A percentile compares a stretch with the other conserved stretches of the same genome.
Conservation (phyloP, 163 green algal species). For the Scenedesmus sp. region DNA sequence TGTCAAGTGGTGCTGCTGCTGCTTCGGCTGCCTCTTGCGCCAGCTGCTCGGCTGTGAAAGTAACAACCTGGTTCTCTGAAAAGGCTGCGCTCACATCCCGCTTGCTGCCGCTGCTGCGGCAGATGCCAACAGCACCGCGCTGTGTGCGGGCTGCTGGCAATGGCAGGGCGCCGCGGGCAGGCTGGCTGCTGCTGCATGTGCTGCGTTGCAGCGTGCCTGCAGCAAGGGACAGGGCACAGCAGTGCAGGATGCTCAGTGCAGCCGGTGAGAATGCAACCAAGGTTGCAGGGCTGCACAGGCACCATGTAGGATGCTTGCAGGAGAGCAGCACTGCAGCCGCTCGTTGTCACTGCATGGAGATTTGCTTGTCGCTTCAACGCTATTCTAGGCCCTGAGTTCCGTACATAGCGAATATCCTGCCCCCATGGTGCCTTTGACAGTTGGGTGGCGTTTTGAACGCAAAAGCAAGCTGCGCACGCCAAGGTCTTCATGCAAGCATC, state of each 20-base stretch:
- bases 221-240: neutral
- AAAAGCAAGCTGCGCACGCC: neutral
- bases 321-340: neutral
- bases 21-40: neutral
- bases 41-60: slow-evolving; percentile 19
- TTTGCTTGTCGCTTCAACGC: neutral
- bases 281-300: neutral
- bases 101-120: neutral
- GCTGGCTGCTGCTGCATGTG: neutral
- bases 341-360: neutral
- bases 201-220: neutral
- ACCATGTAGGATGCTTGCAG: neutral
- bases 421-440: neutral
- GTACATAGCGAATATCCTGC: neutral
- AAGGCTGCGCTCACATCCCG: neutral
- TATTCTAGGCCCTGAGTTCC: neutral
- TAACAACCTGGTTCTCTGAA: neutral
- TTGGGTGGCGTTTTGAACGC: neutral
- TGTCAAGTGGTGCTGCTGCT: neutral
- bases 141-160: neutral
- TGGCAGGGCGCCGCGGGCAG: neutral
- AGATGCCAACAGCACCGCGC: neutral
- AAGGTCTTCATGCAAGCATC: neutral
- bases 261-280: neutral
- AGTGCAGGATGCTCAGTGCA: neutral